Evolutionary conservation across 257 asterid species (phyloP), one percentile per base, ranked within the genome.

Genomic region (Jacaranda copaia): DNA sequence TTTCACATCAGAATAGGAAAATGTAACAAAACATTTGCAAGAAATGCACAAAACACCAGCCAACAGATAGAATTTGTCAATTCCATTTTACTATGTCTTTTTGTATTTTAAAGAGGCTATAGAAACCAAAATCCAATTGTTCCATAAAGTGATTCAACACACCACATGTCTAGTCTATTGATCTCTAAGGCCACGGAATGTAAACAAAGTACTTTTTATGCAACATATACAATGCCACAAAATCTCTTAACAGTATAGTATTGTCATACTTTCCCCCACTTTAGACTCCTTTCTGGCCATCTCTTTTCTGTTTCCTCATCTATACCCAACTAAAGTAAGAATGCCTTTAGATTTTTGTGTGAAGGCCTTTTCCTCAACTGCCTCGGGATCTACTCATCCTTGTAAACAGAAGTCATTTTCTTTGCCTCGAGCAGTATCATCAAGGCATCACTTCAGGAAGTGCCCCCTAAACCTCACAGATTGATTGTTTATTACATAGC

Each of bases 1-100:
- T 63, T 52, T 62, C 51, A 16, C n/a, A 45, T 8, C 70, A 43
- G 52, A 14, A 15, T 51, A 74, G 2, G 42, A 73, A 59, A 35
- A 12, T 52, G 39, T 36, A 46, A 36, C 18, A 51, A 25, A 52
- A 18, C 1, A 5, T 40, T 39, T 9, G 11, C 51, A 20, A 68
- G 59, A 38, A 66, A 20, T 15, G 6, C 66, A 15, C 19, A 14
- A 16, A 48, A 6, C 36, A 35, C 9, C n/a, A 39, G 39, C 73
- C 73, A 74, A 39, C 48, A 8, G 5, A 20, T 49, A 25, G 25
- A 45, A 80, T 43, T 76, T 52, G 35, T 35, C 20, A 72, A 62
- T 65, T 55, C 57, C 38, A 13, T 53, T 43, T 38, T 39, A 5
- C 57, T 73, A 40, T 67, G 60, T 63, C 57, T 25, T 5, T 19